A percentile compares a stretch with the other conserved stretches of the same genome.
Evolutionary conservation across 345 rosid genomes (phyloP).

Genomic region (Moricandia arvensis): DNA sequence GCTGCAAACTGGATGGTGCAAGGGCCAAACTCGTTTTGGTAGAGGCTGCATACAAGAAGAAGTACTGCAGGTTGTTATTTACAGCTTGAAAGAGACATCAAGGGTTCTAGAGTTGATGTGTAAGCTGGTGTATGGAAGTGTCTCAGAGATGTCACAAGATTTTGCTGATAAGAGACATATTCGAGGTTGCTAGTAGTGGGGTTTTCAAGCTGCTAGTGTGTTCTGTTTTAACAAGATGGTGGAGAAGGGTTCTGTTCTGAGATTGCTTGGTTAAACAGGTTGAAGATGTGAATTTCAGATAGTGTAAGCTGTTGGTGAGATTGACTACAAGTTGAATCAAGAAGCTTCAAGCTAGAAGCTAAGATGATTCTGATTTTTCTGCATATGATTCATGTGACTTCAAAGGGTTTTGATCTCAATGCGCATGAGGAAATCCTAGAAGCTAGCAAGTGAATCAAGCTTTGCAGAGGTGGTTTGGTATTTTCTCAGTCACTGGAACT

Average conservation of each 20-base stretch:
- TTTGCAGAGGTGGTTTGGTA: not conserved
- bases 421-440: not conserved
- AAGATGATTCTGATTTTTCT: not conserved
- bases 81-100: not conserved
- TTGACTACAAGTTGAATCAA: not conserved
- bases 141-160: not conserved
- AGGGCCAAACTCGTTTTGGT: not conserved
- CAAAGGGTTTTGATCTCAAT: not conserved
- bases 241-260: not conserved
- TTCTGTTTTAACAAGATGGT: not conserved
- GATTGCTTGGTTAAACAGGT: not conserved
- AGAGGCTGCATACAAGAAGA: not conserved
- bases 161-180: not conserved
- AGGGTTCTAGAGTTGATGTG: not conserved
- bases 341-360: not conserved
- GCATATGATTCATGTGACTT: not conserved
- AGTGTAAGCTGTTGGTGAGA: not conserved
- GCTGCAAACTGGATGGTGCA: not conserved
- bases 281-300: not conserved
- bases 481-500: not conserved
- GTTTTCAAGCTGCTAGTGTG: not conserved
- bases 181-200: not conserved
- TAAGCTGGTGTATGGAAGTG: not conserved
- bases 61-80: not conserved
- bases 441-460: conserved; percentile 3